phyloP scores from a whole-genome alignment of 2,329 filamentous ascomycete species.

The Simplicillium sp. region DNA sequence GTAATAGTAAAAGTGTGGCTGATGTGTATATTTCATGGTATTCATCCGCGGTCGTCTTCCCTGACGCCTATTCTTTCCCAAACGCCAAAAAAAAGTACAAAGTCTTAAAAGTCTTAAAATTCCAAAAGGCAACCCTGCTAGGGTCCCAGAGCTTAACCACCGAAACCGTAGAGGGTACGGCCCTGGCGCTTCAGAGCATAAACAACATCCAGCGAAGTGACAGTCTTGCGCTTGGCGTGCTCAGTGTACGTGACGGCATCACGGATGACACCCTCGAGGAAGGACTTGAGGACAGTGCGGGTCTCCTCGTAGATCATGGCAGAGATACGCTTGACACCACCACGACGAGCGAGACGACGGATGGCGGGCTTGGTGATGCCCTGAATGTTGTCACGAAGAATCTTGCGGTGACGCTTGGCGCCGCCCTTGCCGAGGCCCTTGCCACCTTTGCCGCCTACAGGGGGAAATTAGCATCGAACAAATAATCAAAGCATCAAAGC shows the following conservation, averaged over 20 bases:
- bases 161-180: constrained; percentile 80
- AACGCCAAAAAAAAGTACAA: constrained; percentile 20
- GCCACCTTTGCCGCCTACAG: constrained; percentile 80
- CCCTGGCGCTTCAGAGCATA: constrained; percentile 61
- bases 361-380: constrained; percentile 98
- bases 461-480: constrained; percentile 31
- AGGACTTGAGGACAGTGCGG: constrained; percentile 67
- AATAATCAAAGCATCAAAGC: not conserved
- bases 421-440: constrained; percentile 98
- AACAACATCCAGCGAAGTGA: constrained; percentile 60
- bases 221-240: constrained; percentile 75
- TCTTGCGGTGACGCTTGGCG: constrained; percentile 98
- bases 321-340: constrained; percentile 99
- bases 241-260: constrained; percentile 72
- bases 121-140: constrained; percentile 1
- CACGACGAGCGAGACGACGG: constrained; percentile 95
- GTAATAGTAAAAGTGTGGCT: not conserved
- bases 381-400: constrained; percentile 99
- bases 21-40: constrained; percentile 13
- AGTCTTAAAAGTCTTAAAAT: too few relatives aligned
- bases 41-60: constrained; percentile 22
- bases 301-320: constrained; percentile 84
- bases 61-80: constrained; percentile 22
- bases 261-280: constrained; percentile 68
- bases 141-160: constrained; percentile 51